phyloP scores from a whole-genome alignment of 2,329 filamentous ascomycete genomes.

The Thelonectria discophora region DNA sequence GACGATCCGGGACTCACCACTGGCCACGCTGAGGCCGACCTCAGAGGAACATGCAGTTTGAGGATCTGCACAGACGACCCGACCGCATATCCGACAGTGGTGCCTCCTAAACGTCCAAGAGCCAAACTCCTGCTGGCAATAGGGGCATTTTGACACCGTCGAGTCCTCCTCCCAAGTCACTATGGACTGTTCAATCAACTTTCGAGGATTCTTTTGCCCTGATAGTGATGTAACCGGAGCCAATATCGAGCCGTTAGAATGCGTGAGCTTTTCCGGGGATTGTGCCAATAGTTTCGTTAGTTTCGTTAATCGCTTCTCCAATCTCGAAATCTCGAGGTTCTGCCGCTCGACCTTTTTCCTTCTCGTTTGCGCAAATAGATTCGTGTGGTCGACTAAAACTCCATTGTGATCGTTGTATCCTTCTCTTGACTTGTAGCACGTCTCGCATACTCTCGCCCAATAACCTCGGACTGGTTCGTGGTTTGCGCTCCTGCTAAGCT shows the following conservation, averaged over 20 bases:
- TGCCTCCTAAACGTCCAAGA: constrained; percentile 92
- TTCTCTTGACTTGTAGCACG: constrained; percentile 96
- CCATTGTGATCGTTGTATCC: constrained; percentile 93
- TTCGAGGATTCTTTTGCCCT: constrained; percentile 78
- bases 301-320: constrained; percentile 92
- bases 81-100: constrained; percentile 92
- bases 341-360: constrained; percentile 83
- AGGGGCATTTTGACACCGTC: constrained; percentile 82
- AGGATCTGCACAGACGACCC: constrained; percentile 90
- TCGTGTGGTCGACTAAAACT: constrained; percentile 74
- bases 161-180: constrained; percentile 96
- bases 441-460: constrained; percentile 97
- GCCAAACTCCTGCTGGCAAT: constrained; percentile 95
- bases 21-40: constrained; percentile 71
- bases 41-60: constrained; percentile 86
- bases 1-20: constrained; percentile 20
- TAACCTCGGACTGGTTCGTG: constrained; percentile 90
- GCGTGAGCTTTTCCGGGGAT: constrained; percentile 71
- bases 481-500: constrained; percentile 85
- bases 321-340: constrained; percentile 84
- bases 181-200: constrained; percentile 86
- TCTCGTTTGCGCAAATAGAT: constrained; percentile 74
- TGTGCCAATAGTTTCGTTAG: constrained; percentile 85
- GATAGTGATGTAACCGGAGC: constrained; percentile 69
- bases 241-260: constrained; percentile 61